These are phyloP conservation scores for Lepiota venenata DNA, from an alignment of 768 basidiomycete genomes.

Conservation along the genomic window DNA sequence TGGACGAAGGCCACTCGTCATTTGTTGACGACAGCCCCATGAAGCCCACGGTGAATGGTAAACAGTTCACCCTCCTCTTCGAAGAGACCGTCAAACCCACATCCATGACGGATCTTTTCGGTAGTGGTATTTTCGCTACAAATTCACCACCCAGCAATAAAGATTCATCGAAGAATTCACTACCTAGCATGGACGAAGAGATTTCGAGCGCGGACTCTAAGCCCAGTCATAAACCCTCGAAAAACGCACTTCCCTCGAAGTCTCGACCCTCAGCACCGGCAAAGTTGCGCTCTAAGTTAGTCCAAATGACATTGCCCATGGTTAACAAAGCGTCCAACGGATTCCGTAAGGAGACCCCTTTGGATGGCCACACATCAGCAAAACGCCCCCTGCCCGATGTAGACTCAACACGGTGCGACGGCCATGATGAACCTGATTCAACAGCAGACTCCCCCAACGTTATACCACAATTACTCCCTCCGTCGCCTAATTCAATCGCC, in stretches of 20 bases:
- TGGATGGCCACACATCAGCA: constrained; percentile 22
- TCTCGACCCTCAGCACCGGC: not conserved
- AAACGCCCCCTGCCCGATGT: constrained; percentile 42
- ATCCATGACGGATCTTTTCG: constrained; percentile 13
- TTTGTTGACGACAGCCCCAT: constrained; percentile 73
- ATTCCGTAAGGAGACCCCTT: not conserved
- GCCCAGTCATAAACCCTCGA: not conserved
- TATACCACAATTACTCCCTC: constrained; percentile 71
- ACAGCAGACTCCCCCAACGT: constrained; percentile 16
- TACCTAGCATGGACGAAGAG: constrained; percentile 9
- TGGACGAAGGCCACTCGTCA: constrained; percentile 31
- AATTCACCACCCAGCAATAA: not conserved
- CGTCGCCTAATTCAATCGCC: constrained; percentile 25
- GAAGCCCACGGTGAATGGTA: constrained; percentile 53
- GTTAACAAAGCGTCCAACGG: constrained; percentile 5
- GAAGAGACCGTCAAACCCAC: constrained; percentile 32
- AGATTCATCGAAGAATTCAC: not conserved
- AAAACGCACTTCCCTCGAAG: not conserved
- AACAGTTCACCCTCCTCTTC: constrained; percentile 67
- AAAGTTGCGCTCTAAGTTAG: constrained; percentile 7
- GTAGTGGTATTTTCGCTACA: not conserved
- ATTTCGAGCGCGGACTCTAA: not conserved
- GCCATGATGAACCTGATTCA: constrained; percentile 14
- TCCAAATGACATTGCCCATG: constrained; percentile 5
- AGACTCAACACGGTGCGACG: constrained; percentile 23